Evolutionary conservation across 805 yeast genomes (phyloP).

Genomic region (Ogataea neopini): DNA sequence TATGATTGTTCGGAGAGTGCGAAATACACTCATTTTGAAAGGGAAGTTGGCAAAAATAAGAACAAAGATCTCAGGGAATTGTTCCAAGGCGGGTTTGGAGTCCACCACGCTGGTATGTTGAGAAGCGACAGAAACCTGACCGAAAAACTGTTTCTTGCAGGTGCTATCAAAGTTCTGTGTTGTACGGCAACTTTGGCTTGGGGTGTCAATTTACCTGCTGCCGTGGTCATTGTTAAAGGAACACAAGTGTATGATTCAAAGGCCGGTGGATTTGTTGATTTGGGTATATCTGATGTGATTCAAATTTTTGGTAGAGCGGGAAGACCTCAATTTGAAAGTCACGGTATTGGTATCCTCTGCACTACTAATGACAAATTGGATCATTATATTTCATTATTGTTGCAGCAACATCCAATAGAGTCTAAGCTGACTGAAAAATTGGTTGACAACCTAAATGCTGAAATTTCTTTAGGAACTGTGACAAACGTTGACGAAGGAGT

Average conservation of each 20-base stretch:
- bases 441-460: slow-evolving; percentile 94
- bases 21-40: slow-evolving; percentile 44
- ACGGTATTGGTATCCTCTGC: slow-evolving; percentile 89
- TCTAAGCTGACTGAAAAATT: slow-evolving; percentile 74
- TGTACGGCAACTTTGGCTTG: slow-evolving; percentile 98
- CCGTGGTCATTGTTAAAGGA: slow-evolving; percentile 94
- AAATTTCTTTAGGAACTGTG: slow-evolving; percentile 91
- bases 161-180: slow-evolving; percentile 85
- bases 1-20: slow-evolving; percentile 58
- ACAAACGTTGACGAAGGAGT: slow-evolving; percentile 93
- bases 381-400: slow-evolving; percentile 82
- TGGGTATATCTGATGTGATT: slow-evolving; percentile 94
- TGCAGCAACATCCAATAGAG: slow-evolving; percentile 97
- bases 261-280: slow-evolving; percentile 89
- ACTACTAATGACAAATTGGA: slow-evolving; percentile 81
- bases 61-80: slow-evolving; percentile 81
- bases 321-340: slow-evolving; percentile 91
- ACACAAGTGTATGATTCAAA: slow-evolving; percentile 94
- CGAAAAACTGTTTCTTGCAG: slow-evolving; percentile 81
- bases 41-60: slow-evolving; percentile 71
- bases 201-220: slow-evolving; percentile 99
- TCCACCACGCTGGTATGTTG: slow-evolving; percentile 97
- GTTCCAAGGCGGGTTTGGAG: slow-evolving; percentile 80
- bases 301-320: slow-evolving; percentile 99
- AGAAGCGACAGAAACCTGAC: slow-evolving; percentile 87